These are phyloP conservation scores for Myxozyma kluyveri DNA, from an alignment of 805 yeast species.

Conservation along the genomic window DNA sequence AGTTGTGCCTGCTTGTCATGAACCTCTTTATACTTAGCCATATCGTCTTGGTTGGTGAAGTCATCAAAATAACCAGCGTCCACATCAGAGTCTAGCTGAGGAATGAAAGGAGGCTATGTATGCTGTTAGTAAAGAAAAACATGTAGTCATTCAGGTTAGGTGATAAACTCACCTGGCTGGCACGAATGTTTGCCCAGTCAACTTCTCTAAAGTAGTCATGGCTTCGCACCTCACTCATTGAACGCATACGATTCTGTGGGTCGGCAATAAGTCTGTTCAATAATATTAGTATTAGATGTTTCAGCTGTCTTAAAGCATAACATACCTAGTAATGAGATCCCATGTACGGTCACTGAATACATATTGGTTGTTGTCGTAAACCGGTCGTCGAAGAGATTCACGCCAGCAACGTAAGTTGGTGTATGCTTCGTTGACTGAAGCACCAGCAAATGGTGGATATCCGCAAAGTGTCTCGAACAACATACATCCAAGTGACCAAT, in stretches of 20 bases:
- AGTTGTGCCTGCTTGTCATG: constrained; percentile 85
- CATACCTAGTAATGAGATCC: constrained; percentile 58
- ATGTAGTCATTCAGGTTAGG: neutral
- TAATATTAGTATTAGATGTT: neutral
- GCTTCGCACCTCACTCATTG: constrained; percentile 74
- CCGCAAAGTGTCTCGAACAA: constrained; percentile 94
- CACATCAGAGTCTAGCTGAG: constrained; percentile 92
- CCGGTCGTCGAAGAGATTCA: constrained; percentile 82
- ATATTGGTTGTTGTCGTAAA: constrained; percentile 71
- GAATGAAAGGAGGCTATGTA: constrained; percentile 87
- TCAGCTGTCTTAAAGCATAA: neutral
- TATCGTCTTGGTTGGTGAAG: constrained; percentile 90
- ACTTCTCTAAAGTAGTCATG: constrained; percentile 83
- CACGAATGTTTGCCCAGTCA: constrained; percentile 69
- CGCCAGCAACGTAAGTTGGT: constrained; percentile 91
- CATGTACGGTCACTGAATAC: constrained; percentile 96
- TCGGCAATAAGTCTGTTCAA: constrained; percentile 60
- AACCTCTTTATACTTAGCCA: constrained; percentile 97
- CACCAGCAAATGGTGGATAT: constrained; percentile 95
- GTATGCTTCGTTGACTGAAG: constrained; percentile 91
- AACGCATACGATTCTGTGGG: constrained; percentile 69
- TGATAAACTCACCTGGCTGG: constrained; percentile 30
- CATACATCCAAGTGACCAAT: constrained; percentile 98
- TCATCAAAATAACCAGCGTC: constrained; percentile 99
- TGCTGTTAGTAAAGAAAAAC: neutral